Evolutionary conservation across 1,284 basidiomycete genomes (phyloP), one percentile per base, ranked within the genome.

Genomic region (Puccinia coronata): DNA sequence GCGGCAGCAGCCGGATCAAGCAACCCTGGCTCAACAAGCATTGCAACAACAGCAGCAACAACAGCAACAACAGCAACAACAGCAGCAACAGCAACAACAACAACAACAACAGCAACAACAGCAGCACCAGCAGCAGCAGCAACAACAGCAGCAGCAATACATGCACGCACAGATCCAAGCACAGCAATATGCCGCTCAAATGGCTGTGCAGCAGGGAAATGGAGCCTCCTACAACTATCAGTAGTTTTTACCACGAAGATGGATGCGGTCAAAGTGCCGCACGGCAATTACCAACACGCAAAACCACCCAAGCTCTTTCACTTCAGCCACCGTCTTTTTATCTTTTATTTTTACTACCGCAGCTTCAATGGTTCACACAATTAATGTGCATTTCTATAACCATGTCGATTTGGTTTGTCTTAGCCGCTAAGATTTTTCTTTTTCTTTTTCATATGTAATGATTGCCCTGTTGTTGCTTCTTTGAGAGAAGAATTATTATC

Each of bases 151-250:
- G 36, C 71, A 73, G 23, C 80, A 81, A 69, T 67, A 81, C 34
- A 67, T 80, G 69, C 67, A 80, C 39, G 77, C 77, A 23, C 77
- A 80, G 49, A 73, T 80, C 4, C 80, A 81, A 51, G 80, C 80
- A 20, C 80, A 81, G 36, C 80, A 81, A 69, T 81, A 81, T 55
- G 71, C 80, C 51, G 80, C 80, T 57, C 72, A 81, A 69, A 81
- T 81, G 80, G 71, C 80, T 41, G 80, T 69, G n/a, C 80, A 81
- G 41, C 71, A 81, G 36, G 63, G 72, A 20, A 69, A 63, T 28
- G 61, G 71, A 55, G 71, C 47, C 20, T 81, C 80, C 6, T 81
- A 81, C 47, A 80, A 47, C 67, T 73, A 80, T 51, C 70, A 73
- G 28, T 80, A 39, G 71, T 18, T 8, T 47, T 67, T 25, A 47